Base-by-base conservation (phyloP, 2,329 filamentous ascomycete genomes). In the Macrophomina tecta region DNA sequence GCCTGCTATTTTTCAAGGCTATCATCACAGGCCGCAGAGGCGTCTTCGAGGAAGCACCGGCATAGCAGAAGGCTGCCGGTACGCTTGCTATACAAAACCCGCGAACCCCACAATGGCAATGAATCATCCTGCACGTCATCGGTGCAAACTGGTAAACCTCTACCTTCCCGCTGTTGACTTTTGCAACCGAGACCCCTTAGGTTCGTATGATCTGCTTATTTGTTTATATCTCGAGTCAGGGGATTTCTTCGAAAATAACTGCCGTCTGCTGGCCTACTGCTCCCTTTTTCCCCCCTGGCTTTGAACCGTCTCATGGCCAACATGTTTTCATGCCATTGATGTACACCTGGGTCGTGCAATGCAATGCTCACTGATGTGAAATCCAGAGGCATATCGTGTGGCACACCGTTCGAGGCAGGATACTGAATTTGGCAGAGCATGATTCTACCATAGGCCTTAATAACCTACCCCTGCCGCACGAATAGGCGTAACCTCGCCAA, bases 341-440 rank as follows among this genome's bases (percentile, higher is more conserved):
- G 11, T 38, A 7, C 36, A 8, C 36, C 11, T 8, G 11, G 36
- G 36, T 38, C 36, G 6, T 8, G 6, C 11, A 38, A 38, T 8
- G 36, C 23, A 12, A 3, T 38, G 11, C 36, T 7, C 11, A 12
- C 30, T 52, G 28, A 1, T 42, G 12, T 83, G 85, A 38, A 38
- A 38, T 4, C 11, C 0, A 72, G 86, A 53, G 83, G 77, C 0
- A 85, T 88, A 42, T 87, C 80, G 76, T 72, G 84, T 0, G 75
- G 77, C 0, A 78, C 83, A 0, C 79, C 82, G 0, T 76, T 87
- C 28, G 80, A 75, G 0, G 79, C 85, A 0, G 78, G 81, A 0
- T 76, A 86, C 48, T 88, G 87, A 66, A 84, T 88, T 68, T 87
- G 84, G 84, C 86, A 87, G 71, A 83, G 81, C 0, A 81, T 87